A percentile compares a stretch with the other conserved stretches of the same genome.
phyloP scores from a whole-genome alignment of 306 rosid species.

The Vigna reflexopilosa region DNA sequence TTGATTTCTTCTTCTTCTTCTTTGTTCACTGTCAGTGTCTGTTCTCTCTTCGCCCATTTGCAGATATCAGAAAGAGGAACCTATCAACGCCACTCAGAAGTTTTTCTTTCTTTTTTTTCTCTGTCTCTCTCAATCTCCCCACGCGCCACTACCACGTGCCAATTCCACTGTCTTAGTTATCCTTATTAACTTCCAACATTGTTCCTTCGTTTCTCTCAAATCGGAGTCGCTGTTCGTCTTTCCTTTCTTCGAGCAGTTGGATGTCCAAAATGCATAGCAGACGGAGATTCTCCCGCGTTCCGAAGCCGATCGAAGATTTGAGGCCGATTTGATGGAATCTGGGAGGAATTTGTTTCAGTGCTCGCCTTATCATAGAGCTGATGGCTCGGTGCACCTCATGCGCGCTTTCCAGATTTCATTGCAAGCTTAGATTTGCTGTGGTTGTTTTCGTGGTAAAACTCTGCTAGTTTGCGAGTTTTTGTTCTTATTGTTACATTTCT shows the following conservation, averaged over 20 bases:
- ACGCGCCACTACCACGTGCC: not conserved
- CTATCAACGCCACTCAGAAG: constrained; percentile 35
- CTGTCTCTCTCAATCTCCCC: constrained; percentile 50
- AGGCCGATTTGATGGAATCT: constrained; percentile 85
- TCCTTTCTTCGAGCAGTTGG: not conserved
- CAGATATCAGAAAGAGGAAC: constrained; percentile 28
- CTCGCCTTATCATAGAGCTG: constrained; percentile 65
- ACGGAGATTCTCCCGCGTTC: constrained; percentile 54
- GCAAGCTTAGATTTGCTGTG: constrained; percentile 55
- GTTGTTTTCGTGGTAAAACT: constrained; percentile 70
- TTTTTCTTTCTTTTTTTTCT: constrained; percentile 2
- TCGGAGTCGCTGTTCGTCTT: constrained; percentile 37
- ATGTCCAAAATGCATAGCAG: constrained; percentile 57
- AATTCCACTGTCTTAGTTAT: not conserved
- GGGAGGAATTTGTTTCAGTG: constrained; percentile 41
- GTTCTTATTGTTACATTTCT: not conserved
- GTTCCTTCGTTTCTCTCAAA: constrained; percentile 43
- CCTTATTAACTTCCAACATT: constrained; percentile 33
- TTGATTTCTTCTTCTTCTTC: constrained; percentile 21
- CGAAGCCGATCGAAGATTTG: constrained; percentile 60
- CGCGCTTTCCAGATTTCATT: constrained; percentile 55
- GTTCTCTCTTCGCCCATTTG: constrained; percentile 39
- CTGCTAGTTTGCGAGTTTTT: constrained; percentile 9
- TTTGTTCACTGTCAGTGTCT: constrained; percentile 61
- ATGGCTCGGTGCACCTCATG: constrained; percentile 61